These are phyloP conservation scores for Ceratobasidium sp. DNA, from an alignment of 1,284 basidiomycete genomes.

Conservation along the genomic window DNA sequence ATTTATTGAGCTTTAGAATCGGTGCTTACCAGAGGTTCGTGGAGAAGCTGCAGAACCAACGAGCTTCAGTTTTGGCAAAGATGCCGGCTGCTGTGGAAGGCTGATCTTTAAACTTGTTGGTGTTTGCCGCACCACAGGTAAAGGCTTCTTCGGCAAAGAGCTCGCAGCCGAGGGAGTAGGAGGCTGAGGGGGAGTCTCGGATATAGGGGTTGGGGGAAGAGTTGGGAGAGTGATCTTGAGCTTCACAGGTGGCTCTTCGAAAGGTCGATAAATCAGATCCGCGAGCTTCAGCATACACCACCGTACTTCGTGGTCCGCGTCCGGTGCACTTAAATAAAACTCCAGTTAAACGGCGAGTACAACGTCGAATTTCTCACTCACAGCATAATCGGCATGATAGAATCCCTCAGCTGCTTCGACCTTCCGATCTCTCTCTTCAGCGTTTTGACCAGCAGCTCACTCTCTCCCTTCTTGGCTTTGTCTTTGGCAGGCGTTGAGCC, in stretches of 20 bases:
- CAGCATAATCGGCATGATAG: conserved; percentile 81
- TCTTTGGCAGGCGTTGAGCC: conserved; percentile 72
- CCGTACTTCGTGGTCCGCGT: conserved; percentile 85
- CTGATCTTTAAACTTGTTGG: conserved; percentile 29
- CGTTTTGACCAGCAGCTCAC: conserved; percentile 81
- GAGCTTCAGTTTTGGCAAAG: conserved; percentile 29
- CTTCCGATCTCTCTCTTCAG: conserved; percentile 86
- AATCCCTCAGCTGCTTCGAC: conserved; percentile 79
- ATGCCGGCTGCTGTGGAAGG: not conserved
- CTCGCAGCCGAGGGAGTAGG: conserved; percentile 20
- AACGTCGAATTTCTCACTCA: too few relatives aligned
- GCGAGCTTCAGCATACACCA: conserved; percentile 92
- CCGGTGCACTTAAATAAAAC: conserved; percentile 61
- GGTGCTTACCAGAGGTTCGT: conserved; percentile 11
- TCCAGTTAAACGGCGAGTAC: conserved; percentile 9
- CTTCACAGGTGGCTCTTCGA: conserved; percentile 84
- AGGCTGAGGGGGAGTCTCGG: conserved; percentile 52
- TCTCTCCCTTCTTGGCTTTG: conserved; percentile 79
- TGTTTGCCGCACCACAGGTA: conserved; percentile 25
- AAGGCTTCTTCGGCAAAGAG: conserved; percentile 23
- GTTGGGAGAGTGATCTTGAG: conserved; percentile 86
- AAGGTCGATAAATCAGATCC: conserved; percentile 85
- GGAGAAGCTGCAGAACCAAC: conserved; percentile 5
- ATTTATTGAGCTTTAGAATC: too few relatives aligned
- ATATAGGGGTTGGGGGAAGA: conserved; percentile 65